Base-by-base conservation (phyloP, 2,329 filamentous ascomycete genomes). In the Byssoonygena ceratinophila region DNA sequence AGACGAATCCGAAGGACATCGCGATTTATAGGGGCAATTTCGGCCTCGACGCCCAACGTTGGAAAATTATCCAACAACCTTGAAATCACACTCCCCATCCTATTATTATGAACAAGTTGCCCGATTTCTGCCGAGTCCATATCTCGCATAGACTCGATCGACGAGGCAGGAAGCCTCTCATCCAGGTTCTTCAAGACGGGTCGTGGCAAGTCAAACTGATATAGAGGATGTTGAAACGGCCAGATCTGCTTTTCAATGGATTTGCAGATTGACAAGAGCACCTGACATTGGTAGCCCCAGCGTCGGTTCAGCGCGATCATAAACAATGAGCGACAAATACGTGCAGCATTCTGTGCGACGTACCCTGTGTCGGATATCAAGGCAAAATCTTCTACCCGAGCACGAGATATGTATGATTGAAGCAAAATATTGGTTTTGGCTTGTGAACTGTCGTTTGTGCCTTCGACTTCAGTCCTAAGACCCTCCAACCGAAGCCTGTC, bases 161-260 rank as follows among this genome's bases (percentile, higher is more conserved):
- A 87, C 1, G 80, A 76, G 40, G 84, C 71, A 32, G 78, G 74
- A 1, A 87, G 81, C 61, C 86, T 94, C n/a, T 84, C 76, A 59
- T 97, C 88, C 2, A 98, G 75, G 58, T 94, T 85, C 49, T 84
- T 84, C 8, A 98, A 71, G 0, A 98, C 81, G 0, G 89, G 82
- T 59, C 84, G 83, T 0, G 91, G 85, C 1, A 98, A 74, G 55
- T 97, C 90, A 57, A 98, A 98, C 63, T 98, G 92, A 60, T 91
- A 85, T 46, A 98, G 82, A 0, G 92, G 92, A 65, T 98, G 92
- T 65, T 95, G 84, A 62, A 88, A 95, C 0, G 90, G 83, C 92
- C 92, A 98, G 9, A 95, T 83, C 54, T 89, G 84, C 70, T 89
- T 94, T 70, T 98, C 94, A 52, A 98, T 96, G 0, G 92, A 94